Conservation (phyloP, 495 filamentous ascomycete species). For the Hyaloscypha finlandica region DNA sequence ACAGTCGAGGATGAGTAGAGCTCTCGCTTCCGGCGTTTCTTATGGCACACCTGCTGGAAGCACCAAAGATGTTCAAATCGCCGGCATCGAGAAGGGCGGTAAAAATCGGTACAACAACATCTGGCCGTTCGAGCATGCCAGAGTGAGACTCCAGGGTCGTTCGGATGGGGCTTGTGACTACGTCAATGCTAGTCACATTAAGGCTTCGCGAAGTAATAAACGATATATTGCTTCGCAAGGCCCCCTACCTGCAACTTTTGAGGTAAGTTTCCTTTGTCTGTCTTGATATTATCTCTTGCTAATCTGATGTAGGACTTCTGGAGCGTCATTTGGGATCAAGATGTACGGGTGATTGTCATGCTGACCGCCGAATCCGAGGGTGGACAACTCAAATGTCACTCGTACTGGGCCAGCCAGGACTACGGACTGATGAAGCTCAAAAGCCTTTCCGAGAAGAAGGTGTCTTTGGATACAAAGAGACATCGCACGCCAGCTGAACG, state of each 20-base stretch:
- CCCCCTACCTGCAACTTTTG: constrained; percentile 88
- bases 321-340: constrained; percentile 96
- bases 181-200: constrained; percentile 89
- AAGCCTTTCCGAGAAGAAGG: constrained; percentile 74
- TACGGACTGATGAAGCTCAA: constrained; percentile 82
- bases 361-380: constrained; percentile 95
- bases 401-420: constrained; percentile 81
- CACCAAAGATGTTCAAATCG: constrained; percentile 54
- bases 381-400: constrained; percentile 92
- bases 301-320: constrained; percentile 86
- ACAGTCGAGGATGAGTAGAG: constrained; percentile 87
- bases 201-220: constrained; percentile 76
- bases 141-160: constrained; percentile 76
- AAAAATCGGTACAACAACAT: constrained; percentile 99
- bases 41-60: constrained; percentile 48
- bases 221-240: constrained; percentile 95
- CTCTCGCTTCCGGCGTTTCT: constrained; percentile 65
- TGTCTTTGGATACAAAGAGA: constrained; percentile 69
- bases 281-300: constrained; percentile 34
- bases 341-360: constrained; percentile 92
- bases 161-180: constrained; percentile 83
- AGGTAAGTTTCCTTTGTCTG: constrained; percentile 34
- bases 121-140: constrained; percentile 91
- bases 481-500: constrained; percentile 17
- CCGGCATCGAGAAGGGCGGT: constrained; percentile 88